Conservation (phyloP, 345 rosid species). For the Eucalyptus lansdowneana region DNA sequence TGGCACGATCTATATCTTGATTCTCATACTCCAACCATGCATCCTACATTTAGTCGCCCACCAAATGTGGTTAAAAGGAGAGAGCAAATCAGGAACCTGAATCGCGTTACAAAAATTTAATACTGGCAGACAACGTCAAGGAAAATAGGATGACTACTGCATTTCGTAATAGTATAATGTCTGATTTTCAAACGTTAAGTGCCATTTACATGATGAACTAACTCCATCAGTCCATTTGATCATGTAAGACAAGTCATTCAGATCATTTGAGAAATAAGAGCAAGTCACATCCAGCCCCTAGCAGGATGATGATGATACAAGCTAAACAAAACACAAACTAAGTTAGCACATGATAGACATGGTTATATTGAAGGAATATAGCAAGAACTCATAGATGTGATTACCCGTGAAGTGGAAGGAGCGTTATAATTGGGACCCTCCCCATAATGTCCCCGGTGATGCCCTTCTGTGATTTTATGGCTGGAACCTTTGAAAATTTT, state of each 20-base stretch:
- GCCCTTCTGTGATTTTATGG: conserved; percentile 40
- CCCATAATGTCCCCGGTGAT: conserved; percentile 26
- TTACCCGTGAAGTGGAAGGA: conserved; percentile 72
- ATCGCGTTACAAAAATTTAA: background rate
- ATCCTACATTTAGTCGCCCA: conserved; percentile 26
- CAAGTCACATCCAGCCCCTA: background rate
- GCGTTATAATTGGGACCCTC: conserved; percentile 29
- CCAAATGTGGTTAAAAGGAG: background rate
- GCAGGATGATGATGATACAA: background rate
- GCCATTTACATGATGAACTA: background rate
- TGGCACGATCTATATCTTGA: conserved; percentile 78
- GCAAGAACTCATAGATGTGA: background rate
- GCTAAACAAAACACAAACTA: background rate
- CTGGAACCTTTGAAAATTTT: conserved; percentile 73
- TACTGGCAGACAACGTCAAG: background rate
- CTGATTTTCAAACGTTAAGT: background rate
- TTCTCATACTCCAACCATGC: conserved; percentile 38
- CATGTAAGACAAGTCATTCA: background rate
- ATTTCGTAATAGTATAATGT: background rate
- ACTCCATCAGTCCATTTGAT: background rate
- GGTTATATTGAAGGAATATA: background rate
- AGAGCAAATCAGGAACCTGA: background rate
- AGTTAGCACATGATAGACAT: background rate
- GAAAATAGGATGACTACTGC: background rate
- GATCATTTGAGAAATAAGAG: background rate